Evolutionary conservation across 163 green algal genomes (phyloP), one percentile per base, ranked within the genome.

Genomic region (Scenedesmus sp.): DNA sequence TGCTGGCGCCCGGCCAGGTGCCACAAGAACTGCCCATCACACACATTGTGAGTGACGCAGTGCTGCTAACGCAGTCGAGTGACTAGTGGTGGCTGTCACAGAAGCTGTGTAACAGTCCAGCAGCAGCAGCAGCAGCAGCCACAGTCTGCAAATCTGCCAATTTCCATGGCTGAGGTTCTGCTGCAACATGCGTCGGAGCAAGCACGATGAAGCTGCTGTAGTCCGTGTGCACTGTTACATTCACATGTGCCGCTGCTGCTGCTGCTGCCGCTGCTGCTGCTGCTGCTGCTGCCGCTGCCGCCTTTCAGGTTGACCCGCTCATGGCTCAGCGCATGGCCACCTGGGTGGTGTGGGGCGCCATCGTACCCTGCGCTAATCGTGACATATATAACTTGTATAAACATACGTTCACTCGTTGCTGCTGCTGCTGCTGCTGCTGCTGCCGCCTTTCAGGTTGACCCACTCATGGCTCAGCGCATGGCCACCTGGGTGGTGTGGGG

Each of bases 241-340:
- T 1, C 77, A 15, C 46, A 6, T 20, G n/a, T 20, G 8, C 9
- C 73, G 26, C 34, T 23, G 46, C 9, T 59, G 34, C 34, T 60
- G 9, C 77, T 20, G 9, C 46, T 70, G 34, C 34, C 34, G 0
- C 34, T 46, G 34, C 34, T 46, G 34, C 34, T 46, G 34, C 34
- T 46, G 16, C 73, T 5, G 73, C 79, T 6, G 4, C 79, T 15
- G 5, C n/a, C 20, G 46, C 56, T n/a, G 20, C 10, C 55, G 7
- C 4, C 34, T 16, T 56, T n/a, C 20, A 23, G 79, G 94, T 96
- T 8, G 96, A 97, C 83, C 96, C 96, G 0, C 83, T 96, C 0
- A 97, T 97, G 95, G 94, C 94, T 1, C 76, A 95, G 88, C 92
- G 96, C 62, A 97, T 97, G 95, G 95, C 95, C 54, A 97, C 96